Conservation (phyloP, 352 stramenopile genomes). For the Phytophthora cryptogea region DNA sequence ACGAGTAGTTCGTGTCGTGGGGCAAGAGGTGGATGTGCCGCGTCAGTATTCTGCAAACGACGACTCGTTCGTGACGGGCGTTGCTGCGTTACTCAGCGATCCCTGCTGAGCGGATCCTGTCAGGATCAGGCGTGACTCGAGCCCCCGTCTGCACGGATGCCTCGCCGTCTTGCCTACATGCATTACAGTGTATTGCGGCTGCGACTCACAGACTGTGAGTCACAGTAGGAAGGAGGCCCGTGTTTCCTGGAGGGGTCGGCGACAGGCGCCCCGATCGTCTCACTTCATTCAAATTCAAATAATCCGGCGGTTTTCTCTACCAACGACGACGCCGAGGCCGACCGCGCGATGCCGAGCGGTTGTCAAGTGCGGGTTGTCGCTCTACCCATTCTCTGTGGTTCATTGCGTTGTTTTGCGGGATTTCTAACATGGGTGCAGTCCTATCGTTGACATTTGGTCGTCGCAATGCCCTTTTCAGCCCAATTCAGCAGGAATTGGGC, state of each 20-base stretch:
- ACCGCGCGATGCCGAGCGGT: slow-evolving; percentile 6
- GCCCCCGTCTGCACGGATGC: too few relatives aligned
- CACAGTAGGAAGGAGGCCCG: not conserved
- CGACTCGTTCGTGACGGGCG: not conserved
- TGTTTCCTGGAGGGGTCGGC: not conserved
- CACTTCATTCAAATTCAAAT: not conserved
- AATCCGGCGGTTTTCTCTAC: too few relatives aligned
- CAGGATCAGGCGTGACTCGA: too few relatives aligned
- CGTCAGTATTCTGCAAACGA: not conserved
- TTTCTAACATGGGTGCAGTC: slow-evolving; percentile 23
- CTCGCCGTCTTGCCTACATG: not conserved
- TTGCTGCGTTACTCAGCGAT: not conserved
- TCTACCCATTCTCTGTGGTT: not conserved
- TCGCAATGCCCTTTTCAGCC: not conserved
- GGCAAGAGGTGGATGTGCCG: not conserved
- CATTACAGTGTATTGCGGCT: not conserved
- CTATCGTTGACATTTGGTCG: slow-evolving; percentile 10
- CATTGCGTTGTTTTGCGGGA: not conserved
- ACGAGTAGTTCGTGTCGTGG: not conserved
- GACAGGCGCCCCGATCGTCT: not conserved
- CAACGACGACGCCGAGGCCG: not conserved
- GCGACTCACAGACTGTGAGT: too few relatives aligned
- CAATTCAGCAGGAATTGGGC: too few relatives aligned
- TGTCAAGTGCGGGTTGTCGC: not conserved
- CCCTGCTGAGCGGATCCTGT: not conserved